Evolutionary conservation across 2,329 filamentous ascomycete species (phyloP).

Genomic region (Trichophyton rubrum): DNA sequence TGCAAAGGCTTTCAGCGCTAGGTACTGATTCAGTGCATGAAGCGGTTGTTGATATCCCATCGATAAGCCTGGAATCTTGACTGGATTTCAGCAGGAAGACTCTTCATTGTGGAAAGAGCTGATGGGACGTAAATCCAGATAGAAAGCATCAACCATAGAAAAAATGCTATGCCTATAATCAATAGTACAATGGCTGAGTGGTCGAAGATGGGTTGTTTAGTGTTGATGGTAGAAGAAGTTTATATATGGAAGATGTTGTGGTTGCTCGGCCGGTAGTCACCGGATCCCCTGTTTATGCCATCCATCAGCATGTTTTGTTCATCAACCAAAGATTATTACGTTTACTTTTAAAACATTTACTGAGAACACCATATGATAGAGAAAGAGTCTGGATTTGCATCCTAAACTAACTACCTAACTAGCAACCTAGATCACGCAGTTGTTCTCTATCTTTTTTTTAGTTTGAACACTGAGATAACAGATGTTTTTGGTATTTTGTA

Average conservation of each 20-base stretch:
- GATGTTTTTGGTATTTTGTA: not conserved
- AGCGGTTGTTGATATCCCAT: not conserved
- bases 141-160: not conserved
- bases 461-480: not conserved
- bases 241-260: too few relatives aligned
- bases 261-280: too few relatives aligned
- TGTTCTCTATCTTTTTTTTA: not conserved
- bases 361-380: not conserved
- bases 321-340: too few relatives aligned
- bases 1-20: not conserved
- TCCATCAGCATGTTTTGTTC: too few relatives aligned
- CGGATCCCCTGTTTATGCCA: too few relatives aligned
- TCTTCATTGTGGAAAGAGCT: not conserved
- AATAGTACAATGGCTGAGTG: too few relatives aligned
- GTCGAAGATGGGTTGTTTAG: not conserved
- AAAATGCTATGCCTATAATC: too few relatives aligned
- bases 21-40: not conserved
- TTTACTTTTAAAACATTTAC: not conserved
- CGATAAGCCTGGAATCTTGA: too few relatives aligned
- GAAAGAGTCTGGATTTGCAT: not conserved
- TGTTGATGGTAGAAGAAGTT: not conserved
- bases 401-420: conserved; percentile 1
- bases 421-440: not conserved
- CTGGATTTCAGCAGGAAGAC: not conserved
- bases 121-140: not conserved